phyloP scores from a whole-genome alignment of 441 rosid species.

The Pelargonium exstipulatum region DNA sequence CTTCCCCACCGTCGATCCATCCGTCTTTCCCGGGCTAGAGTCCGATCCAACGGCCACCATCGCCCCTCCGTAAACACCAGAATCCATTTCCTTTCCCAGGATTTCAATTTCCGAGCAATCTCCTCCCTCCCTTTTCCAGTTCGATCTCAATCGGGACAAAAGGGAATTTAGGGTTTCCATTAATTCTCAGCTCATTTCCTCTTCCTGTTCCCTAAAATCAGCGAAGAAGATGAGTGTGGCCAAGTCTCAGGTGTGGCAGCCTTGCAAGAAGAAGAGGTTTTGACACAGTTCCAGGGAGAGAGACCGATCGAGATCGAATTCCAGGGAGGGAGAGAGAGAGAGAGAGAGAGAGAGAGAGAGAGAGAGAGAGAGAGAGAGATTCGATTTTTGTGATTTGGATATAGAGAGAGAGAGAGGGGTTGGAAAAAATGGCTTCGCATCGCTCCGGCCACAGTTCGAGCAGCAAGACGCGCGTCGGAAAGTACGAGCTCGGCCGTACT shows the following conservation, averaged over 20 bases:
- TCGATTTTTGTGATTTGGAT: not conserved
- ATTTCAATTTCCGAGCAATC: not conserved
- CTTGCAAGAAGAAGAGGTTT: conserved; percentile 90
- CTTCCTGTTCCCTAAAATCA: not conserved
- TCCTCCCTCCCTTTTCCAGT: not conserved
- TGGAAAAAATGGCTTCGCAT: conserved; percentile 37
- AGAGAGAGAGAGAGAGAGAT: no score
- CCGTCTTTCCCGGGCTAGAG: not conserved
- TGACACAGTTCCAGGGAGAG: conserved; percentile 18
- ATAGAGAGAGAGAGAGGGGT: not conserved
- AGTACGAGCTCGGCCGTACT: conserved; percentile 86
- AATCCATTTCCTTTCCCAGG: no score
- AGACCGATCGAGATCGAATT: conserved; percentile 20
- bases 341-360: no score
- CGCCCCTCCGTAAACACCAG: not conserved
- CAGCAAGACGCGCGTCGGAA: conserved; percentile 79
- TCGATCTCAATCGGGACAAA: not conserved
- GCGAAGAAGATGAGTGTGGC: conserved; percentile 46
- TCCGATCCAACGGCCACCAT: not conserved
- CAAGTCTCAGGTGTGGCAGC: conserved; percentile 98
- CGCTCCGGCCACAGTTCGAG: not conserved
- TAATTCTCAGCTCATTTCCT: not conserved
- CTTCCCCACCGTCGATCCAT: not conserved
- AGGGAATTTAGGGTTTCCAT: not conserved
- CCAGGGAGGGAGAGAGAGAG: not conserved